Evolutionary conservation across 1,284 basidiomycete species (phyloP).

Genomic region (Cryptococcus depauperatus): DNA sequence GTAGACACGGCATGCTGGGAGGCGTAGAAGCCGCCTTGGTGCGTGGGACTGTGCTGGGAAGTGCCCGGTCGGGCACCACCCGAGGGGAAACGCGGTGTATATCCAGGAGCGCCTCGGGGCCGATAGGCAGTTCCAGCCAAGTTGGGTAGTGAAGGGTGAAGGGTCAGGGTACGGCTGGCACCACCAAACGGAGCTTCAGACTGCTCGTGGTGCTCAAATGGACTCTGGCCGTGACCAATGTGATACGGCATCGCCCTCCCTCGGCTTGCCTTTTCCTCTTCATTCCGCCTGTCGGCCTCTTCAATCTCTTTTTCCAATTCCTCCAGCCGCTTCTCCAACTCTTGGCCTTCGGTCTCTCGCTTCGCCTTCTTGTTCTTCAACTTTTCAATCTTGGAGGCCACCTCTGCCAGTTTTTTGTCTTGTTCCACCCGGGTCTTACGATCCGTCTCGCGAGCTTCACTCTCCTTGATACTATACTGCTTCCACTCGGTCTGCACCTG

Average conservation of each 20-base stretch:
- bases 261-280: conserved; percentile 4
- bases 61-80: conserved; percentile 18
- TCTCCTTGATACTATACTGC: conserved; percentile 29
- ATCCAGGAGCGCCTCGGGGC: conserved; percentile 26
- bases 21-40: conserved; percentile 19
- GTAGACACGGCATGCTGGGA: conserved; percentile 15
- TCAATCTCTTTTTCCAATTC: conserved; percentile 40
- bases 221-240: conserved; percentile 13
- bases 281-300: conserved; percentile 20
- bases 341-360: conserved; percentile 36
- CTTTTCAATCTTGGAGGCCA: conserved; percentile 64
- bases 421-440: conserved; percentile 33
- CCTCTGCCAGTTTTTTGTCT: conserved; percentile 36
- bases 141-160: conserved; percentile 26
- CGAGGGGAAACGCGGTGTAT: conserved; percentile 31
- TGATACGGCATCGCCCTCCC: conserved; percentile 8
- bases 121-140: conserved; percentile 24
- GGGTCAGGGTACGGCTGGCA: conserved; percentile 15
- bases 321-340: conserved; percentile 35
- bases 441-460: conserved; percentile 35
- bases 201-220: conserved; percentile 9
- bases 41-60: conserved; percentile 19
- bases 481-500: conserved; percentile 27
- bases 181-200: too few relatives aligned
- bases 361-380: conserved; percentile 54